Base-by-base conservation (phyloP, 768 basidiomycete species). In the Tremella fuciformis region DNA sequence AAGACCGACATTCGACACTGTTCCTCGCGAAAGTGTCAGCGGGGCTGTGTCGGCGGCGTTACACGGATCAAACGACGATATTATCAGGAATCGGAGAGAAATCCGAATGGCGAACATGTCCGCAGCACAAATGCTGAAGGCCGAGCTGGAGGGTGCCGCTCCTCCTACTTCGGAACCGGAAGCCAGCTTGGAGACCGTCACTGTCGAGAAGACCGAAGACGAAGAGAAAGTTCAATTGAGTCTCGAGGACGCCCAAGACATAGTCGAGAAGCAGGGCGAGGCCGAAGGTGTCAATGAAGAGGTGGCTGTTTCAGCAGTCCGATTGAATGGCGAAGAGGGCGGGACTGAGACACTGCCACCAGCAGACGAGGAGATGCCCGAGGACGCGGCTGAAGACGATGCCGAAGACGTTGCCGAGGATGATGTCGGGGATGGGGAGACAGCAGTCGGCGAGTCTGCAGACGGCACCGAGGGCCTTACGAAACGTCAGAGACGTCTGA, bases 81-180 rank as follows among this genome's bases (percentile, higher is more conserved):
- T 94, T 59, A 91, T 93, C 25, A 86, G 87, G 50, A 94, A 94
- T 76, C 85, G 91, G 41, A 84, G 85, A 63, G 89, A 88, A 22
- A 90, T 96, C 64, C 85, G 93, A 60, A 86, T 94, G 84, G 94
- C 94, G 25, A 98, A 98, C 74, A 84, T 98, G 85, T 90, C 85
- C 80, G 94, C 94, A 46, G 93, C 93, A 55, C 90, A 98, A 75
- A 84, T 87, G 76, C 81, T 98, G 69, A 93, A 90, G 79, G 91
- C 90, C 52, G 90, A 97, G 77, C 77, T 97, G 63, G 83, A 86
- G 7, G 76, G 67, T 50, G 60, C 49, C n/a, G 44, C 21, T 34
- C 55, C 19, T 2, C 24, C n/a, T 13, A 22, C 53, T n/a, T n/a
- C 11, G 21, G 64, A 56, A 3, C 16, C n/a, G 15, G 61, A 63